Evolutionary conservation across 768 basidiomycete genomes (phyloP).

Genomic region (Leucosporidium yakuticum): DNA sequence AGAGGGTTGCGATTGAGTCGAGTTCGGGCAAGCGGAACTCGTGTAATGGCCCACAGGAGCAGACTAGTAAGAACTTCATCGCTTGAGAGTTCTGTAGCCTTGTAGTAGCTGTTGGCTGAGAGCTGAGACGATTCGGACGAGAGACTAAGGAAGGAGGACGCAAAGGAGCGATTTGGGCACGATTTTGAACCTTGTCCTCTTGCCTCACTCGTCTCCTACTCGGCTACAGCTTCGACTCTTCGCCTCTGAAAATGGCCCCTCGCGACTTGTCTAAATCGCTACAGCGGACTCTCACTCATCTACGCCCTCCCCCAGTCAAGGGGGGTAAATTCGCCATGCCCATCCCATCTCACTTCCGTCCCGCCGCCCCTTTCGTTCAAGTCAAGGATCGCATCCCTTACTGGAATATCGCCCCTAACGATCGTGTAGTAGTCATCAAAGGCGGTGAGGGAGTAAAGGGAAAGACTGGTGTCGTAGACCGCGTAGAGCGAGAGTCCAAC

Average conservation of each 20-base stretch:
- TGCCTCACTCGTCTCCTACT: too few species aligned
- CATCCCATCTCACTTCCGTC: slow-evolving; percentile 34
- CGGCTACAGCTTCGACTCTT: too few species aligned
- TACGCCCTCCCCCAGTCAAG: slow-evolving; percentile 22
- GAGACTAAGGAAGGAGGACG: too few species aligned
- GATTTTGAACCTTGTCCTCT: too few species aligned
- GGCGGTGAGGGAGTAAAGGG: slow-evolving; percentile 30
- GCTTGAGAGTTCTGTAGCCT: background rate
- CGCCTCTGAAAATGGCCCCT: background rate
- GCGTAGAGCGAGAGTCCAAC: slow-evolving; percentile 34
- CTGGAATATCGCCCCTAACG: slow-evolving; percentile 36
- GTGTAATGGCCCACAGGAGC: slow-evolving; percentile 21
- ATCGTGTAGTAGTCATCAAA: slow-evolving; percentile 33
- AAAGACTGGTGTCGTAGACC: slow-evolving; percentile 28
- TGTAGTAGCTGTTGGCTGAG: background rate
- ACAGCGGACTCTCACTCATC: slow-evolving; percentile 32
- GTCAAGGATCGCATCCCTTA: slow-evolving; percentile 38
- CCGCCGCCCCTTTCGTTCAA: slow-evolving; percentile 29
- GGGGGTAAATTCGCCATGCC: slow-evolving; percentile 31
- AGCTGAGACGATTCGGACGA: too few species aligned
- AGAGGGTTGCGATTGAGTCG: slow-evolving; percentile 11
- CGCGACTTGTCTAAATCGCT: slow-evolving; percentile 21
- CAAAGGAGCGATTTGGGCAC: too few species aligned
- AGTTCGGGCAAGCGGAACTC: slow-evolving; percentile 31
- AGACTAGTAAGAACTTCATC: slow-evolving; percentile 11